Conservation (phyloP, 495 filamentous ascomycete genomes). For the Hypoxylon subgilvum region DNA sequence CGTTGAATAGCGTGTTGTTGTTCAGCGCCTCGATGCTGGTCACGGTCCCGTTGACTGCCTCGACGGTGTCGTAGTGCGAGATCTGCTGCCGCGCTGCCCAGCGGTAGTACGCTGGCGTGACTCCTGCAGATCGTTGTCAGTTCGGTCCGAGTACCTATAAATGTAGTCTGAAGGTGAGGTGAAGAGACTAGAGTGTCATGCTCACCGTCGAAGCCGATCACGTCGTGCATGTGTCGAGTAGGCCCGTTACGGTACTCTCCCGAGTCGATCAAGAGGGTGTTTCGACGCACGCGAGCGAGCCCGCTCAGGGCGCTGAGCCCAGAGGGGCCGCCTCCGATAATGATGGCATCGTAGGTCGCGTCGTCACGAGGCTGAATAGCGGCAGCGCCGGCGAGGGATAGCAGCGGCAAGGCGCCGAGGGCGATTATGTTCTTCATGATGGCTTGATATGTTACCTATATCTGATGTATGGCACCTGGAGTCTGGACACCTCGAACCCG, state of each 20-base stretch:
- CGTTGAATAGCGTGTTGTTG: constrained; percentile 53
- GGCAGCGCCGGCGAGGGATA: constrained; percentile 24
- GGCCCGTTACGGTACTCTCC: constrained; percentile 62
- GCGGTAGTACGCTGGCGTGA: constrained; percentile 59
- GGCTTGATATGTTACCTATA: neutral
- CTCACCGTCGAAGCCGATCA: constrained; percentile 63
- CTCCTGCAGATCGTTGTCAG: constrained; percentile 44
- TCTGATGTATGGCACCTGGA: neutral
- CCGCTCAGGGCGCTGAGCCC: constrained; percentile 59
- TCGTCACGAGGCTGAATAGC: constrained; percentile 17
- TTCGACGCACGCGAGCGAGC: constrained; percentile 60
- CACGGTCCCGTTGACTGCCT: constrained; percentile 59
- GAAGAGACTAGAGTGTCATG: too few species aligned
- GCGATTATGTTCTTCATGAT: constrained; percentile 29
- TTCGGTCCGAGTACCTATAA: neutral
- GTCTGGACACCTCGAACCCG: constrained; percentile 13
- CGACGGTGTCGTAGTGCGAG: constrained; percentile 53
- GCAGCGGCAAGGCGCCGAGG: constrained; percentile 16
- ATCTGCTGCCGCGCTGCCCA: constrained; percentile 59
- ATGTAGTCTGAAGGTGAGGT: too few species aligned
- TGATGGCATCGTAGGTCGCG: constrained; percentile 42
- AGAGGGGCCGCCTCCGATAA: constrained; percentile 45
- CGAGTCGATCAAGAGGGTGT: constrained; percentile 60
- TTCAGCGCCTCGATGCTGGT: constrained; percentile 48
- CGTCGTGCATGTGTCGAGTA: constrained; percentile 64